These are phyloP conservation scores for Cladophialophora bantiana DNA, from an alignment of 2,329 filamentous ascomycete genomes.

Conservation along the genomic window DNA sequence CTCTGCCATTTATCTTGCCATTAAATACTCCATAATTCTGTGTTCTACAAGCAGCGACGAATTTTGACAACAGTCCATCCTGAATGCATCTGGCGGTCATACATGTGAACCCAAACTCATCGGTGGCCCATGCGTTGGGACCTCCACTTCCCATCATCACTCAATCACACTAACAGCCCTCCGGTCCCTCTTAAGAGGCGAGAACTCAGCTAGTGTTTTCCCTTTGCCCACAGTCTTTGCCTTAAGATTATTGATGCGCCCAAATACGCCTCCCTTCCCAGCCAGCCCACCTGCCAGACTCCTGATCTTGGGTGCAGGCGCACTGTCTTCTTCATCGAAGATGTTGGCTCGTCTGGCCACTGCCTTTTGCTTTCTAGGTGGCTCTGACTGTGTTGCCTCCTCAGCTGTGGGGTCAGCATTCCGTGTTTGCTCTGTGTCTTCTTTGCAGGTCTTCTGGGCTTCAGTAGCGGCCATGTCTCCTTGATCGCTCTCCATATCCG, in stretches of 20 bases:
- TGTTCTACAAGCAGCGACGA: neutral
- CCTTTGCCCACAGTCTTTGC: constrained; percentile 32
- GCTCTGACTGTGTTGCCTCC: constrained; percentile 38
- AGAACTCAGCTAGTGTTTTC: constrained; percentile 65
- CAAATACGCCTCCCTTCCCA: constrained; percentile 36
- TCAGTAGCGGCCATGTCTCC: constrained; percentile 6
- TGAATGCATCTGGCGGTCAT: neutral
- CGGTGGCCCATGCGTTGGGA: neutral
- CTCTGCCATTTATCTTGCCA: neutral
- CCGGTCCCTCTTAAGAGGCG: constrained; percentile 74
- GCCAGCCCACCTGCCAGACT: constrained; percentile 39
- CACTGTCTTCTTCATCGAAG: constrained; percentile 75
- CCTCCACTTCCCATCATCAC: neutral
- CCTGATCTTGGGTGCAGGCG: constrained; percentile 41
- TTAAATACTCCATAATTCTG: neutral
- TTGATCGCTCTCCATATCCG: constrained; percentile 26
- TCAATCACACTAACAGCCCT: constrained; percentile 46
- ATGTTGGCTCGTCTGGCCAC: constrained; percentile 68
- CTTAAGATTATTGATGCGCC: constrained; percentile 39
- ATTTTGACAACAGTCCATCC: neutral
- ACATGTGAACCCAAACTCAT: neutral
- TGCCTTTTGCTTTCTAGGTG: constrained; percentile 73
- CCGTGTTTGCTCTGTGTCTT: constrained; percentile 22
- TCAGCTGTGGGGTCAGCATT: constrained; percentile 38
- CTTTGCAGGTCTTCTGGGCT: constrained; percentile 25